Conservation (phyloP, 2,329 filamentous ascomycete species). For the Ustulina deusta region DNA sequence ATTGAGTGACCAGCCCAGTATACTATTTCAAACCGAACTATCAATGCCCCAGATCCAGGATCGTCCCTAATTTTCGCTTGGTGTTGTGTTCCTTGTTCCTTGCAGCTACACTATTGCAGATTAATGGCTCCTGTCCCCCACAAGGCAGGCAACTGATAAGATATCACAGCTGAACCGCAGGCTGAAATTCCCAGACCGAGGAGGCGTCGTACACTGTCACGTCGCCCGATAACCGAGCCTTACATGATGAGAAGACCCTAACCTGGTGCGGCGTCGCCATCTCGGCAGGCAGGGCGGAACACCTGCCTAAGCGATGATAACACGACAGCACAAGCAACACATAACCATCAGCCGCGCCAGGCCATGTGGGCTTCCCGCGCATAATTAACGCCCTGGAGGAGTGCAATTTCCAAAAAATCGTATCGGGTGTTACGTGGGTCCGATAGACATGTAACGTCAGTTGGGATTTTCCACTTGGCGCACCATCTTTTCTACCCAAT, state of each 20-base stretch:
- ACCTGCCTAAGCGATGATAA: constrained; percentile 1
- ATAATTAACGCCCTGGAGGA: background rate
- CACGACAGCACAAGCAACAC: background rate
- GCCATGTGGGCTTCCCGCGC: background rate
- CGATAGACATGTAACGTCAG: background rate
- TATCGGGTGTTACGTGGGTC: constrained; percentile 5
- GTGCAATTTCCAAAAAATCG: constrained; percentile 16
- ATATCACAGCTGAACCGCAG: constrained; percentile 20
- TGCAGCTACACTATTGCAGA: constrained; percentile 7
- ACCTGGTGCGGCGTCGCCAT: background rate
- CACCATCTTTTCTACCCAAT: background rate
- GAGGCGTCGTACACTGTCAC: constrained; percentile 18
- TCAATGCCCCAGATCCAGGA: constrained; percentile 11
- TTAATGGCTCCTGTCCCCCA: constrained; percentile 10
- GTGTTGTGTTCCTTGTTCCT: background rate
- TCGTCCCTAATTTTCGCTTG: constrained; percentile 6
- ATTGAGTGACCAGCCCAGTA: background rate
- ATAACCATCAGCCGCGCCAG: constrained; percentile 16
- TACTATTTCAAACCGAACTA: background rate
- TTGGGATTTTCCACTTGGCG: constrained; percentile 28
- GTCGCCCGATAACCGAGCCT: constrained; percentile 5
- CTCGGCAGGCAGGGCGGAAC: constrained; percentile 17
- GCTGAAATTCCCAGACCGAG: constrained; percentile 24
- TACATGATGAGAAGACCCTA: constrained; percentile 22
- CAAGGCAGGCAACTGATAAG: constrained; percentile 7